phyloP scores from a whole-genome alignment of 768 basidiomycete species.

The Calocybe gangraenosa region DNA sequence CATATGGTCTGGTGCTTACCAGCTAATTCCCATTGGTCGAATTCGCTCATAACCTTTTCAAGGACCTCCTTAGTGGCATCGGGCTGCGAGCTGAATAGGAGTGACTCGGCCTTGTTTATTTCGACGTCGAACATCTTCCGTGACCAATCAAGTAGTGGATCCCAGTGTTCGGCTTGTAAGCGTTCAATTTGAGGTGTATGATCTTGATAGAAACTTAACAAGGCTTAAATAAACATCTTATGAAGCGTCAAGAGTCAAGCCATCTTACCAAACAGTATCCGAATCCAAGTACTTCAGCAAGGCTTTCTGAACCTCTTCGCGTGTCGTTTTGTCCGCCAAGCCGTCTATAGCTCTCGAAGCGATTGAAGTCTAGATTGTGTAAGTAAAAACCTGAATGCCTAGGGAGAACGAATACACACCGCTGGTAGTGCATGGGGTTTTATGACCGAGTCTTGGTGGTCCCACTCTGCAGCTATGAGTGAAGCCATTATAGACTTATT shows the following conservation, averaged over 20 bases:
- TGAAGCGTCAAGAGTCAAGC: neutral
- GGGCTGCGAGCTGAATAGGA: conserved; percentile 69
- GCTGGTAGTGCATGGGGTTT: conserved; percentile 91
- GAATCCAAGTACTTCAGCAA: conserved; percentile 88
- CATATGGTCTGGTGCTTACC: conserved; percentile 43
- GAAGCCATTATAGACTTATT: conserved; percentile 72
- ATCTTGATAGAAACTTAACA: conserved; percentile 74
- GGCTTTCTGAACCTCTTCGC: conserved; percentile 59
- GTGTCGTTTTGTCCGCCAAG: conserved; percentile 50
- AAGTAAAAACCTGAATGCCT: conserved; percentile 1
- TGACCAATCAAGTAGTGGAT: conserved; percentile 81
- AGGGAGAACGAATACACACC: conserved; percentile 38
- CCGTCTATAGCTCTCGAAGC: conserved; percentile 87
- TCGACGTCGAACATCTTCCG: conserved; percentile 60
- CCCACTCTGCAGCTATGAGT: conserved; percentile 94
- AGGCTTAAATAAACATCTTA: neutral
- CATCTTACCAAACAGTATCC: conserved; percentile 80
- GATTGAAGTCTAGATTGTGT: conserved; percentile 70
- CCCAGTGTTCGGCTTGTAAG: conserved; percentile 84
- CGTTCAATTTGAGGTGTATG: conserved; percentile 69
- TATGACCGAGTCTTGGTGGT: conserved; percentile 79
- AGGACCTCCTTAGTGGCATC: conserved; percentile 63
- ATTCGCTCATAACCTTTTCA: conserved; percentile 46
- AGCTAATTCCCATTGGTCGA: conserved; percentile 86
- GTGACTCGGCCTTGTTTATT: conserved; percentile 64